Percentiles rank a stretch among this genome's conserved stretches.
Conservation (phyloP, 2,329 filamentous ascomycete species). For the Lojkania enalia region DNA sequence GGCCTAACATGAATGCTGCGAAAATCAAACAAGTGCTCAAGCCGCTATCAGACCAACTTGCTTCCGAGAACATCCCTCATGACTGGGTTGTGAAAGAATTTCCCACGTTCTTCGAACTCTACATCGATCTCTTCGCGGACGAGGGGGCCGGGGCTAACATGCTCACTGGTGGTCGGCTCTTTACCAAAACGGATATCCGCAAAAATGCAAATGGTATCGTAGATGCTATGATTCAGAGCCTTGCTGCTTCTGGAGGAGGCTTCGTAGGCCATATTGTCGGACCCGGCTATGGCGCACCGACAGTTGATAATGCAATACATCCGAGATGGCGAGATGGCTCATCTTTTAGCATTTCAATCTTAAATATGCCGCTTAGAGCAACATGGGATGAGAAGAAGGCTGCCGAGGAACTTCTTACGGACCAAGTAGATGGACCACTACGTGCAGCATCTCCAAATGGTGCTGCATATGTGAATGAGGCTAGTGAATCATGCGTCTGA, state of each 20-base stretch:
- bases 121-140: conserved; percentile 16
- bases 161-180: conserved; percentile 14
- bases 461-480: conserved; percentile 13
- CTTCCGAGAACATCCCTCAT: conserved; percentile 6
- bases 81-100: conserved; percentile 7
- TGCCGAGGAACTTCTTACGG: conserved; percentile 8
- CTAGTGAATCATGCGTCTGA: no score
- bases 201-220: conserved; percentile 13
- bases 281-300: conserved; percentile 5
- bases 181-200: conserved; percentile 13
- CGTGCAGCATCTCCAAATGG: neutral
- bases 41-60: conserved; percentile 13
- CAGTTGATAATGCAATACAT: conserved; percentile 12
- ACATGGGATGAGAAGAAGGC: conserved; percentile 1
- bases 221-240: conserved; percentile 5
- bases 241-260: neutral
- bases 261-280: conserved; percentile 13
- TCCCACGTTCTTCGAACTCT: conserved; percentile 15
- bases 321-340: conserved; percentile 7
- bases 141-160: conserved; percentile 8
- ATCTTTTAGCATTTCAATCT: conserved; percentile 6
- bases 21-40: conserved; percentile 14
- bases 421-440: conserved; percentile 5
- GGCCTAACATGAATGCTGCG: conserved; percentile 14
- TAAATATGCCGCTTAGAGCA: neutral